phyloP scores from a whole-genome alignment of 2,329 filamentous ascomycete species.

The Pyrenophora tritici-repentis region DNA sequence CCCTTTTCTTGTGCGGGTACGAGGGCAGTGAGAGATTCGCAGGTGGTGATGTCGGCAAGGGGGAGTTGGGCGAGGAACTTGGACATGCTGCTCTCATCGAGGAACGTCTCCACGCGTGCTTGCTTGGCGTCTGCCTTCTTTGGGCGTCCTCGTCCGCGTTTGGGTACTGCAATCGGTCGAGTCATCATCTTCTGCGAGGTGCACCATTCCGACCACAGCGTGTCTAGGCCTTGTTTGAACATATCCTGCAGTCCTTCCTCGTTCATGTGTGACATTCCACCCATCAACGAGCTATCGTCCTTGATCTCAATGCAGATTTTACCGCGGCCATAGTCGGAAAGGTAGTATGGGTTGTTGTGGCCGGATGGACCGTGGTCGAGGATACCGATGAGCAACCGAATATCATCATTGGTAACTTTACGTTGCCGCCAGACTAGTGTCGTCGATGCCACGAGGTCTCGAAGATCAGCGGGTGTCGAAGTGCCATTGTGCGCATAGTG shows the following conservation, averaged over 20 bases:
- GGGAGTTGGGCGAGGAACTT: slow-evolving; percentile 64
- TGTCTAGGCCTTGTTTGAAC: slow-evolving; percentile 56
- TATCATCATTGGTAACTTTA: slow-evolving; percentile 52
- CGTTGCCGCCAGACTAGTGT: slow-evolving; percentile 54
- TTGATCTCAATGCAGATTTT: slow-evolving; percentile 51
- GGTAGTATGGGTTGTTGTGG: slow-evolving; percentile 43
- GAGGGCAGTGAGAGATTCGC: slow-evolving; percentile 58
- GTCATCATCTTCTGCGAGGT: slow-evolving; percentile 28
- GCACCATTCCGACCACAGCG: slow-evolving; percentile 53
- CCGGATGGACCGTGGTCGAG: slow-evolving; percentile 37
- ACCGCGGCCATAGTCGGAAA: slow-evolving; percentile 51
- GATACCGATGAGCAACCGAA: slow-evolving; percentile 54
- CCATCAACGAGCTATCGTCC: slow-evolving; percentile 34
- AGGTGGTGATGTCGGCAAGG: slow-evolving; percentile 58
- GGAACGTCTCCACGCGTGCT: slow-evolving; percentile 55
- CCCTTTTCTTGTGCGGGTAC: slow-evolving; percentile 67
- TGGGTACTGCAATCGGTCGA: slow-evolving; percentile 41
- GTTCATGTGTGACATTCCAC: slow-evolving; percentile 44
- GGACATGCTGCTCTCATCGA: slow-evolving; percentile 41
- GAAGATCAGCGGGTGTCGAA: slow-evolving; percentile 51
- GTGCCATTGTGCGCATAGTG: slow-evolving; percentile 57
- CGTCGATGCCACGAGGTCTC: slow-evolving; percentile 47
- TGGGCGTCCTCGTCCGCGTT: slow-evolving; percentile 41
- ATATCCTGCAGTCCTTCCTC: slow-evolving; percentile 55
- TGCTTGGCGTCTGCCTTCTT: slow-evolving; percentile 44